A percentile compares a stretch with the other conserved stretches of the same genome.
Conservation (phyloP, 768 basidiomycete genomes). For the Leccinum rimulosum region DNA sequence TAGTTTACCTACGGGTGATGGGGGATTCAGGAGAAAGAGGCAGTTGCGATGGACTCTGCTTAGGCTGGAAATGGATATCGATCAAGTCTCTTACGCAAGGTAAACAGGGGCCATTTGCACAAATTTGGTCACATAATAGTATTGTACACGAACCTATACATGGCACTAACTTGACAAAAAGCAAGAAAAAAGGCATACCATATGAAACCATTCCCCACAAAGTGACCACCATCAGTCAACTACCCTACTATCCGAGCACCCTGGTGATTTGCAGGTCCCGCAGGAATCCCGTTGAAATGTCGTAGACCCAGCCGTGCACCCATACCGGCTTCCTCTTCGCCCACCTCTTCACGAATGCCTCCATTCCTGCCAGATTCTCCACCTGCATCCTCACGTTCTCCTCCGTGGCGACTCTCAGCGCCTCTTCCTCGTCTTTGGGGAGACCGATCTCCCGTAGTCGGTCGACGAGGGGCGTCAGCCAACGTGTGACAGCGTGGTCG, state of each 20-base stretch:
- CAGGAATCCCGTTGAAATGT: constrained; percentile 55
- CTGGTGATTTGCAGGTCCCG: constrained; percentile 52
- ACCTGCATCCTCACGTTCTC: constrained; percentile 58
- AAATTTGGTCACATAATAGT: too few relatives aligned
- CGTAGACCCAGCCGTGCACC: constrained; percentile 76
- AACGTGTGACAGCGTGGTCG: constrained; percentile 56
- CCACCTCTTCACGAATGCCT: constrained; percentile 41
- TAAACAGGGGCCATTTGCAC: too few relatives aligned
- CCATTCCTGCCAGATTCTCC: constrained; percentile 42
- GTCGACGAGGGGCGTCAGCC: constrained; percentile 67
- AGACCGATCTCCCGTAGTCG: constrained; percentile 44
- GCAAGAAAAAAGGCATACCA: too few relatives aligned
- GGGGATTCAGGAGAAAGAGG: too few relatives aligned
- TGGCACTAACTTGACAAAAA: too few relatives aligned
- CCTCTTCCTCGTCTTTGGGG: constrained; percentile 27
- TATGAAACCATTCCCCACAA: too few relatives aligned
- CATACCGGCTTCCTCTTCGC: constrained; percentile 38
- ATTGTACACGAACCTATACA: too few relatives aligned
- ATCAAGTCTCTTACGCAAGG: too few relatives aligned
- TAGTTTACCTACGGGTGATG: too few relatives aligned
- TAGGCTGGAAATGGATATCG: too few relatives aligned
- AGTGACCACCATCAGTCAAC: too few relatives aligned
- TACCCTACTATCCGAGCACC: constrained; percentile 25
- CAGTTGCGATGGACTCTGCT: too few relatives aligned
- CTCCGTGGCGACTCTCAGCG: constrained; percentile 37